phyloP scores from a whole-genome alignment of 306 rosid genomes.

The Cucurbita maxima region DNA sequence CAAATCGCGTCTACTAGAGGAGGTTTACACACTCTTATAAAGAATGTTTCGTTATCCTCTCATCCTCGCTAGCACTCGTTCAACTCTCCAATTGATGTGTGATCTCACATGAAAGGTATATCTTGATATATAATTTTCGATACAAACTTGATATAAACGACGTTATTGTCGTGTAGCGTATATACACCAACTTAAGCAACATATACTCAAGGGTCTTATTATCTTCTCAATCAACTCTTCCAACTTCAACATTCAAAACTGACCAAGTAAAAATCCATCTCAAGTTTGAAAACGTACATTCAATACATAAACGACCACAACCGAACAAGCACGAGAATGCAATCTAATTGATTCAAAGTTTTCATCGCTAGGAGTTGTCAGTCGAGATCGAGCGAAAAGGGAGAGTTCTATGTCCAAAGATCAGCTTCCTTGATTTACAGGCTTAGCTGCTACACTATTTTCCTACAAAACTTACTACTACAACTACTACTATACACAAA shows the following conservation, averaged over 20 bases:
- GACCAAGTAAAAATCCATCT: background rate
- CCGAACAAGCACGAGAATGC: background rate
- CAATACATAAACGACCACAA: background rate
- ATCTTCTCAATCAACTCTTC: background rate
- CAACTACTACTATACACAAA: conserved; percentile 40
- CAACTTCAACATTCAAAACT: background rate
- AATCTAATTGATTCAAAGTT: background rate
- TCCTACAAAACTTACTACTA: conserved; percentile 23
- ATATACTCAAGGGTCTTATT: background rate
- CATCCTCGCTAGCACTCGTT: too few relatives aligned
- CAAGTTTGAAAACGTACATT: background rate
- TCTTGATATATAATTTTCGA: too few relatives aligned
- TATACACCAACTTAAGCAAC: too few relatives aligned
- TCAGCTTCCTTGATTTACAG: background rate
- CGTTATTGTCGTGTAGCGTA: too few relatives aligned
- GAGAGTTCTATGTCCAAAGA: background rate
- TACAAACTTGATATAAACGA: too few relatives aligned
- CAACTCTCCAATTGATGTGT: too few relatives aligned
- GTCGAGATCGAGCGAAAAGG: background rate
- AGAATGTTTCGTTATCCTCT: too few relatives aligned
- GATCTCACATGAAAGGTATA: too few relatives aligned
- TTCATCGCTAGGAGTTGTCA: background rate
- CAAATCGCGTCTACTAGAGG: too few relatives aligned
- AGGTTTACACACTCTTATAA: too few relatives aligned
- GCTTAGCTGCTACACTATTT: conserved; percentile 19